These are phyloP conservation scores for Syzygium jambos DNA, from an alignment of 345 rosid genomes.

Conservation along the genomic window DNA sequence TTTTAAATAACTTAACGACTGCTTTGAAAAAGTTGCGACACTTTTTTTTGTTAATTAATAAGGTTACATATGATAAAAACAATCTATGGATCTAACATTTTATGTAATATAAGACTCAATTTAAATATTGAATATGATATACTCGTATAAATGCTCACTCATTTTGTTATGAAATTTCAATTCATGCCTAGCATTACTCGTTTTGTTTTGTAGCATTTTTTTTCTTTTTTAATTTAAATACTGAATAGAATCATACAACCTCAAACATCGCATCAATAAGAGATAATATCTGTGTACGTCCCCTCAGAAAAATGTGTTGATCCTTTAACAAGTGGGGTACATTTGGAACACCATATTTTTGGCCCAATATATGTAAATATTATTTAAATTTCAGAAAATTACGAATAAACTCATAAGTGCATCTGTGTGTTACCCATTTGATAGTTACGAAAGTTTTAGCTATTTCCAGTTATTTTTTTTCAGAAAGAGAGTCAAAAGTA, in stretches of 20 bases:
- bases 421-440: no score
- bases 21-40: background rate
- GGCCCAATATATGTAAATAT: no score
- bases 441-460: no score
- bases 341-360: no score
- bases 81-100: rapidly evolving
- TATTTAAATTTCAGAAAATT: no score
- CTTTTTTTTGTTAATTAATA: background rate
- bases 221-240: background rate
- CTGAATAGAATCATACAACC: background rate
- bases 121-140: background rate
- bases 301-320: no score
- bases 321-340: no score
- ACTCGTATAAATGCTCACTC: background rate
- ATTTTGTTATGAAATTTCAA: background rate
- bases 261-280: background rate
- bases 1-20: background rate
- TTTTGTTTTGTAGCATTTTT: background rate
- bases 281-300: background rate
- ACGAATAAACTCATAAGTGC: no score
- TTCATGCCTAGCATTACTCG: background rate
- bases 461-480: no score
- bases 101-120: background rate
- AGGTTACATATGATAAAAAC: background rate
- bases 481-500: no score